These are phyloP conservation scores for Arachnopeziza araneosa DNA, from an alignment of 2,329 filamentous ascomycete genomes.

Conservation along the genomic window DNA sequence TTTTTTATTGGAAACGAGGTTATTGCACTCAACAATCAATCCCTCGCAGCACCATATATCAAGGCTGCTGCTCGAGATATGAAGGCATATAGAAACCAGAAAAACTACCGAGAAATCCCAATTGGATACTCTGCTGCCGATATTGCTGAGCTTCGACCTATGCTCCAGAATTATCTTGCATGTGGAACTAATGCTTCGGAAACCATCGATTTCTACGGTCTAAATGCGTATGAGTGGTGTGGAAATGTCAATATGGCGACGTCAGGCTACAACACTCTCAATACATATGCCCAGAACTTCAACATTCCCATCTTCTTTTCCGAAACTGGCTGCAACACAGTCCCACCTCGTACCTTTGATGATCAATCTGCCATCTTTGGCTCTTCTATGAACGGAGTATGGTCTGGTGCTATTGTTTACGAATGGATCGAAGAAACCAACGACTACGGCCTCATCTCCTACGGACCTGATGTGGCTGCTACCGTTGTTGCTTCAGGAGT, in stretches of 20 bases:
- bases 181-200: constrained; percentile 60
- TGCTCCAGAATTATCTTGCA: constrained; percentile 69
- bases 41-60: constrained; percentile 46
- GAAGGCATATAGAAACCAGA: constrained; percentile 44
- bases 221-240: constrained; percentile 64
- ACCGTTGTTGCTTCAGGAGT: constrained; percentile 25
- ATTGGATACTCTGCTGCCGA: constrained; percentile 60
- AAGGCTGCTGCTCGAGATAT: constrained; percentile 54
- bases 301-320: constrained; percentile 78
- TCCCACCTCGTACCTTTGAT: constrained; percentile 54
- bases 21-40: constrained; percentile 54
- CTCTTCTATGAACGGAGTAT: constrained; percentile 61
- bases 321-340: constrained; percentile 76
- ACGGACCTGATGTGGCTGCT: constrained; percentile 54
- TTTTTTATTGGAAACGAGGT: constrained; percentile 90
- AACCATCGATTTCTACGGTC: constrained; percentile 57
- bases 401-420: constrained; percentile 77
- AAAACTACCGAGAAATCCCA: constrained; percentile 44
- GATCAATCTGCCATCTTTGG: constrained; percentile 77
- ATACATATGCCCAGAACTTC: constrained; percentile 59
- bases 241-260: constrained; percentile 49
- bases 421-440: constrained; percentile 87
- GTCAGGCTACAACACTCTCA: constrained; percentile 63
- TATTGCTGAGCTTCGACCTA: constrained; percentile 60
- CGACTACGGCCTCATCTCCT: constrained; percentile 74